Percentiles rank a stretch among this genome's conserved stretches.
phyloP scores from a whole-genome alignment of 176 grass and related monocot species.

The Triticum timopheevii region DNA sequence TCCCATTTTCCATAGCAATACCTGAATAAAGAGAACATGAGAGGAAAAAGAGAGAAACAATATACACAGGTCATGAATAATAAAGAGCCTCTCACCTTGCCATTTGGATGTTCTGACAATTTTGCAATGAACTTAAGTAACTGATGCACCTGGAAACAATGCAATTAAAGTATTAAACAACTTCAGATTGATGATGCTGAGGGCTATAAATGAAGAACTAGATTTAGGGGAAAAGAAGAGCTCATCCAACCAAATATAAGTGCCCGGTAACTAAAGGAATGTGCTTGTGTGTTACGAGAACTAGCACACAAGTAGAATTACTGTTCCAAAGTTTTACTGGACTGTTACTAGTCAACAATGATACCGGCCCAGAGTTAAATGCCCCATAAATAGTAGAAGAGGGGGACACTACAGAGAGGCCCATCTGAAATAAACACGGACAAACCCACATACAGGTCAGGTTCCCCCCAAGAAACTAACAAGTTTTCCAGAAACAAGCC shows the following conservation, averaged over 20 bases:
- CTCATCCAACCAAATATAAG: slow-evolving; percentile 18
- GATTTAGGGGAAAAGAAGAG: slow-evolving; percentile 17
- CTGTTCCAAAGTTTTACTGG: not conserved
- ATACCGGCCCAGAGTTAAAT: not conserved
- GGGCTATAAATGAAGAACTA: slow-evolving; percentile 7
- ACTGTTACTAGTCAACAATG: not conserved
- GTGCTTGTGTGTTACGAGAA: not conserved
- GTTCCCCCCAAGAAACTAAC: slow-evolving; percentile 15
- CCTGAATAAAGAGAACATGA: slow-evolving; percentile 50
- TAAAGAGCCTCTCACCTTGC: slow-evolving; percentile 59
- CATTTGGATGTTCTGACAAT: slow-evolving; percentile 80
- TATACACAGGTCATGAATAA: not conserved
- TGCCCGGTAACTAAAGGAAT: not conserved
- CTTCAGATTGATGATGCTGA: slow-evolving; percentile 24
- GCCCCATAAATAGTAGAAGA: not conserved
- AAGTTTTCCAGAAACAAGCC: slow-evolving; percentile 15
- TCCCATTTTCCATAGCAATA: slow-evolving; percentile 73
- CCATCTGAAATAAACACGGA: not conserved
- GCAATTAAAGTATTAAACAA: slow-evolving; percentile 15
- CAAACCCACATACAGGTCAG: not conserved
- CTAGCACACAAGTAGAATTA: not conserved
- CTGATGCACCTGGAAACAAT: slow-evolving; percentile 71
- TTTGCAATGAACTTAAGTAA: slow-evolving; percentile 82
- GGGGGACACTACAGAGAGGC: not conserved
- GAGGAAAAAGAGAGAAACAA: slow-evolving; percentile 20